Base-by-base conservation (phyloP, 2,329 filamentous ascomycete genomes). In the Hymenoscyphus albidus region DNA sequence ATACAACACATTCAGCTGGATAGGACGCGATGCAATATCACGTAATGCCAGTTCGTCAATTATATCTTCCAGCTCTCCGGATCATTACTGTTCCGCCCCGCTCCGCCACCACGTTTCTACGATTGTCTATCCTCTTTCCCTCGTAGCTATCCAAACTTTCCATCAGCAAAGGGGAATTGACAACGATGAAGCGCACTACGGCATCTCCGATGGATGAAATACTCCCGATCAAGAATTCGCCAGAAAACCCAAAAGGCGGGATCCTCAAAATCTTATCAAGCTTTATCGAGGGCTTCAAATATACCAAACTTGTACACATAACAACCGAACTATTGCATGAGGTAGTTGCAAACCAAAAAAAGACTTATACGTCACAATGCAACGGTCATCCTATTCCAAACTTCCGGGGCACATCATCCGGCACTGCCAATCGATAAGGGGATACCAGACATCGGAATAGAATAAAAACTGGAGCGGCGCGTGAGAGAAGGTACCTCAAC, bases 321-420 rank as follows among this genome's bases (percentile, higher is more conserved):
- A 51, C 44, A 51, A n/a, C 44, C 44, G 44, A 51, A n/a, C 44
- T 51, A 51, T 51, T 51, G 44, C 44, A 51, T 51, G n/a, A 18
- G 44, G 22, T n/a, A 51, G 18, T 51, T 51, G 4, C 44, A 51
- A 51, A 12, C 44, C 6, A 51, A 22, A 51, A 27, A 51, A 22
- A 51, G 44, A 51, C 12, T 51, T 18, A 16, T 16, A 48, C 44
- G n/a, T 48, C 44, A 48, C n/a, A 18, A 48, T 18, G 18, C n/a
- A 48, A 48, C 44, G 16, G 44, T 44, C 40, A 44, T 44, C 40
- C n/a, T 10, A 48, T 48, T 51, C 44, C 44, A 22, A 27, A 51
- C 44, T 51, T 10, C 44, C 44, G 44, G 44, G 44, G 5, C 18
- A 22, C 44, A 51, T 22, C 44, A 51, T 51, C 44, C 44, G n/a